Evolutionary conservation across 257 asterid genomes (phyloP).

Genomic region (Henckelia pumila): DNA sequence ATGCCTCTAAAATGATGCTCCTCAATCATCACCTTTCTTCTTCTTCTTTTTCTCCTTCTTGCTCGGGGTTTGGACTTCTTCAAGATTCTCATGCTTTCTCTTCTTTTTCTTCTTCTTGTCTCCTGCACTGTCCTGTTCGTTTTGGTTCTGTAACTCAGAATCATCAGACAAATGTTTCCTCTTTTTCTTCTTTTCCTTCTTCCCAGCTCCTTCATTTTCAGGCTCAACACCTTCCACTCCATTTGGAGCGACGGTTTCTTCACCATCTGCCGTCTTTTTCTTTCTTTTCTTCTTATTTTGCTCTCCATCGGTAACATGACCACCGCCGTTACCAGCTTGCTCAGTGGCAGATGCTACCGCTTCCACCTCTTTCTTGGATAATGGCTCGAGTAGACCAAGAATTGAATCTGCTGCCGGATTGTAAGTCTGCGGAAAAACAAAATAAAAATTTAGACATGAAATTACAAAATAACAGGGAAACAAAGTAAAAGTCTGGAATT

Average conservation of each 20-base stretch:
- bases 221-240: slow-evolving; percentile 23
- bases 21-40: slow-evolving; percentile 42
- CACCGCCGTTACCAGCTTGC: slow-evolving; percentile 27
- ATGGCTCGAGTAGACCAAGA: slow-evolving; percentile 32
- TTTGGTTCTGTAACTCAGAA: slow-evolving; percentile 24
- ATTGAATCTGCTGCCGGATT: slow-evolving; percentile 50
- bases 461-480: background rate
- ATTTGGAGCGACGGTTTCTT: slow-evolving; percentile 18
- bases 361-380: slow-evolving; percentile 26
- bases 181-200: slow-evolving; percentile 54
- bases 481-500: background rate
- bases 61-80: slow-evolving; percentile 31
- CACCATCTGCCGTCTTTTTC: slow-evolving; percentile 31
- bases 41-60: slow-evolving; percentile 40
- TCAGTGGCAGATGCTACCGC: slow-evolving; percentile 18
- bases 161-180: slow-evolving; percentile 35
- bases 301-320: slow-evolving; percentile 31
- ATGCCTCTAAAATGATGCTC: background rate
- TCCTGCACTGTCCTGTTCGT: slow-evolving; percentile 29
- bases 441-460: background rate
- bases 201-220: slow-evolving; percentile 30
- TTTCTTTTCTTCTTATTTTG: slow-evolving; percentile 43
- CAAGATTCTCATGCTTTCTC: slow-evolving; percentile 51
- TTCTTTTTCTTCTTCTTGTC: slow-evolving; percentile 45
- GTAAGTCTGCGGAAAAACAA: slow-evolving; percentile 37